Evolutionary conservation across 2,329 filamentous ascomycete species (phyloP).

Genomic region (Chaetothyriales sp.): DNA sequence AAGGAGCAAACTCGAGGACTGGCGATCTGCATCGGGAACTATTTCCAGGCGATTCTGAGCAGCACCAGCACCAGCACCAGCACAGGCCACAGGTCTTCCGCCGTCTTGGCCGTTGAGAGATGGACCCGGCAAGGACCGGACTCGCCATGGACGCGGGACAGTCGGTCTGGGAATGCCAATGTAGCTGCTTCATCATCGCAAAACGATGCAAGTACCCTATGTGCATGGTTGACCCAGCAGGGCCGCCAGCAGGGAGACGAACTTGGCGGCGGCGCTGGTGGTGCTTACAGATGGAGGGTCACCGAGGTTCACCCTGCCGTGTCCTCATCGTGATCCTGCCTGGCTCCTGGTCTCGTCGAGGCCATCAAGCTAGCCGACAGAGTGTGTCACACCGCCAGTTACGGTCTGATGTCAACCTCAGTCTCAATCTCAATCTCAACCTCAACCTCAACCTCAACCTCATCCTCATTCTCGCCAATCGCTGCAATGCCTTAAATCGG

Average conservation of each 20-base stretch:
- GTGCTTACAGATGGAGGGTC: not conserved
- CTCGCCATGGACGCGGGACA: not conserved
- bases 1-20: slow-evolving; percentile 7
- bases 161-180: not conserved
- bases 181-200: not conserved
- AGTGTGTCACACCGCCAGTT: no score
- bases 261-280: not conserved
- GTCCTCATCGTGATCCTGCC: not conserved
- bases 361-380: no score
- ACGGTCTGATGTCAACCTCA: no score
- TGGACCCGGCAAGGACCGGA: slow-evolving; percentile 1
- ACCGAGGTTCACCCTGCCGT: not conserved
- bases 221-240: not conserved
- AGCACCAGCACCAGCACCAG: slow-evolving; percentile 1
- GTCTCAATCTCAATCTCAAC: no score
- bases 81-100: no score
- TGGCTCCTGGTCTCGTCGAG: no score
- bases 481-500: no score
- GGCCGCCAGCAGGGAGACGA: not conserved
- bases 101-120: slow-evolving; percentile 7
- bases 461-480: no score
- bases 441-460: no score
- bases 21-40: slow-evolving; percentile 11
- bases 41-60: slow-evolving; percentile 12
- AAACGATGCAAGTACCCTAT: not conserved